Evolutionary conservation across 2,329 filamentous ascomycete genomes (phyloP).

Genomic region (Curvularia sp.): DNA sequence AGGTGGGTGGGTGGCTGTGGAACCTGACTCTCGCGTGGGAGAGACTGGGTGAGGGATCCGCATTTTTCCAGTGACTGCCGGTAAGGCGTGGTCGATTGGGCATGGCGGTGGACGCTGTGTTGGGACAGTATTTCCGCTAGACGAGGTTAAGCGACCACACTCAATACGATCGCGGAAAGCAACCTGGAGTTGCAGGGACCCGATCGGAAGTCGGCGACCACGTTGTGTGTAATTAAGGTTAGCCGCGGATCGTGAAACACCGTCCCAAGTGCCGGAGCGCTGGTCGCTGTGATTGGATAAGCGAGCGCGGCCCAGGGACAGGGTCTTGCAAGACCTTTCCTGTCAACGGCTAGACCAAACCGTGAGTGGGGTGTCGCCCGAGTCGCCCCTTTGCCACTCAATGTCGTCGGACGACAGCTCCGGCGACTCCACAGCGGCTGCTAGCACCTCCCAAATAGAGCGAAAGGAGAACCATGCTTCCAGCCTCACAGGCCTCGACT

Average conservation of each 20-base stretch:
- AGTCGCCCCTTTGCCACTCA: constrained; percentile 1
- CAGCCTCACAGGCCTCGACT: not conserved
- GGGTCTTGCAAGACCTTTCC: not conserved
- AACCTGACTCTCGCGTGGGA: constrained; percentile 13
- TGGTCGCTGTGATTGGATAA: not conserved
- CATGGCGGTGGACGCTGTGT: constrained; percentile 10
- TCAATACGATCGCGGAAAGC: constrained; percentile 14
- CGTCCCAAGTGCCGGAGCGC: constrained; percentile 16
- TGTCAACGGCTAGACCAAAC: not conserved
- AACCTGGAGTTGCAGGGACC: constrained; percentile 19
- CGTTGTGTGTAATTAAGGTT: constrained; percentile 5
- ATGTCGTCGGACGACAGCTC: not conserved
- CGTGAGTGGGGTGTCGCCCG: constrained; percentile 3
- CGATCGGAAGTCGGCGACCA: constrained; percentile 15
- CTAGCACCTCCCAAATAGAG: not conserved
- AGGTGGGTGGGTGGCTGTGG: constrained; percentile 1
- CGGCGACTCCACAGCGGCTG: constrained; percentile 5
- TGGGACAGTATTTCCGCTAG: constrained; percentile 15
- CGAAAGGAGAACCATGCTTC: constrained; percentile 5
- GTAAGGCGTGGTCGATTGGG: not conserved
- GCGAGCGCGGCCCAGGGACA: constrained; percentile 4
- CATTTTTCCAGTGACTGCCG: constrained; percentile 12
- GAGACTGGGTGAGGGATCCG: constrained; percentile 18
- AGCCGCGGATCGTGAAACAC: constrained; percentile 20
- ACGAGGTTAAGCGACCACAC: constrained; percentile 8